Base-by-base conservation (phyloP, 2,329 filamentous ascomycete species). In the Colletotrichum scovillei region DNA sequence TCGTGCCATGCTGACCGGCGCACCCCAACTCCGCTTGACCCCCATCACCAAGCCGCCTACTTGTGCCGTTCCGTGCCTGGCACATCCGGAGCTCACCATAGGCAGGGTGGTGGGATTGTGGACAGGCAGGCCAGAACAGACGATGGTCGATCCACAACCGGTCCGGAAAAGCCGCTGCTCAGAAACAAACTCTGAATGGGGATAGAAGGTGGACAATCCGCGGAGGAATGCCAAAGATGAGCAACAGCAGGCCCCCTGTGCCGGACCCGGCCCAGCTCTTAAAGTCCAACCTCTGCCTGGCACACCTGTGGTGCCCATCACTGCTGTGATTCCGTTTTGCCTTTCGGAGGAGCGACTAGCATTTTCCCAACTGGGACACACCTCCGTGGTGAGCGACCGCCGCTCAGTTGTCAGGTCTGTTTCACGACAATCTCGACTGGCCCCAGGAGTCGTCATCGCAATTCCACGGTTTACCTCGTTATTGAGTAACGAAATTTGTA, bases 141-240 rank as follows among this genome's bases (percentile, higher is more conserved):
- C 28, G 60, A 26, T 69, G 67, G 42, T n/a, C 28, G 62, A 71
- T 63, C 56, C 60, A 58, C 67, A 38, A 22, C 38, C 62, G 28
- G 67, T 38, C 70, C 70, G 70, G 38, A 73, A 57, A 70, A 57
- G 55, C 70, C 66, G 53, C 65, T 63, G 42, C 62, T 73, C 71
- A 71, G 71, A 73, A 66, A 73, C 67, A 66, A 71, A 73, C 67
- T 66, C 49, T 66, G 71, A 73, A 49, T 42, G 32, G n/a, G 38
- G 38, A 16, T 7, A 14, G 16, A 22, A 65, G 59, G 67, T 59
- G 52, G 69, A 52, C 30, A 38, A 16, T 69, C 65, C 52, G 58
- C 52, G n/a, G n/a, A 42, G 67, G 28, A 62, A 26, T 49, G 56
- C 42, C 9, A 55, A 7, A 22, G 46, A 62, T 56, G 57, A 26